Percentiles rank a stretch among this genome's conserved stretches.
Evolutionary conservation across 106 monocot species (phyloP).

Genomic region (Posidonia australis): DNA sequence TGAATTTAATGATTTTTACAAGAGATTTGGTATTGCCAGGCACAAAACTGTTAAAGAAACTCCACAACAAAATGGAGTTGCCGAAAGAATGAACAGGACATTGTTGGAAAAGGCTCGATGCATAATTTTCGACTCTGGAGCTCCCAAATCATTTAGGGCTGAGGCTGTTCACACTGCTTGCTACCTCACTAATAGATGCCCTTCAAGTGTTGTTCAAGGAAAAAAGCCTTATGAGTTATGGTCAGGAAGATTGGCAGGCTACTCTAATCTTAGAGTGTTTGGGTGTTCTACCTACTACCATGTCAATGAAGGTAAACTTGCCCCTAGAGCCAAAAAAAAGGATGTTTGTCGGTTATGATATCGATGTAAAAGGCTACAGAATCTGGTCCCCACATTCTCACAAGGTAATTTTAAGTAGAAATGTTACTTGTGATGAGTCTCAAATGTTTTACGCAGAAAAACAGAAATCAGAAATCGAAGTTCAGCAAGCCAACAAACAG

Average conservation of each 20-base stretch:
- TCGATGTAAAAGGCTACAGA: too few relatives aligned
- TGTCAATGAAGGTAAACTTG: too few relatives aligned
- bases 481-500: too few relatives aligned
- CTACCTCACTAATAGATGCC: neutral
- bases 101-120: neutral
- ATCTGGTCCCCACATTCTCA: too few relatives aligned
- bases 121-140: neutral
- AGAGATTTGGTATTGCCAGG: neutral
- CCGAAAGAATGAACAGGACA: neutral
- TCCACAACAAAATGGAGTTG: neutral
- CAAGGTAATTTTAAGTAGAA: too few relatives aligned
- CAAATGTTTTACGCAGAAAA: too few relatives aligned
- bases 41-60: neutral
- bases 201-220: neutral
- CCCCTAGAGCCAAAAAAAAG: too few relatives aligned
- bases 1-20: slow-evolving; percentile 1
- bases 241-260: neutral
- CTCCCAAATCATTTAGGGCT: neutral
- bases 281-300: neutral
- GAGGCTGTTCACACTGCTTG: neutral
- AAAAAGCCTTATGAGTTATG: neutral
- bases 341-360: too few relatives aligned
- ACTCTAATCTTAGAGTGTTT: neutral
- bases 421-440: too few relatives aligned
- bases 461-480: too few relatives aligned